These are phyloP conservation scores for Pseudonitzschia delicatissima DNA, from an alignment of 108 stramenopile species.

Conservation along the genomic window DNA sequence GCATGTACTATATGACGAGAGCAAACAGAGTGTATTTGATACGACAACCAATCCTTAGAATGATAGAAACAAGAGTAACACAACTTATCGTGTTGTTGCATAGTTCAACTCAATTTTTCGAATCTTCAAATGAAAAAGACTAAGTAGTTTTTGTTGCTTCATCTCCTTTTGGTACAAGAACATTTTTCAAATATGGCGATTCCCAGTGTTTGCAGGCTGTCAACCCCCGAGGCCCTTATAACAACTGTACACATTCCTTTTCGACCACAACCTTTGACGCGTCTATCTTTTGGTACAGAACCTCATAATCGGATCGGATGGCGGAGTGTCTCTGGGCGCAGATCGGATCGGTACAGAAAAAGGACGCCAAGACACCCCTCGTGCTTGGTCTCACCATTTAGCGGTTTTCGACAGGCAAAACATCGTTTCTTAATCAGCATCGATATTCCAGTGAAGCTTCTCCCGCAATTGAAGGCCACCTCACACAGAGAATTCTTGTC, in stretches of 20 bases:
- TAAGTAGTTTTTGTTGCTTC: too few species aligned
- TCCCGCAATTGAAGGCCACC: slow-evolving; percentile 3
- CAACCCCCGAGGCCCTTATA: not conserved
- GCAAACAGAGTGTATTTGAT: too few species aligned
- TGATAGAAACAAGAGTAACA: not conserved
- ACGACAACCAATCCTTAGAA: too few species aligned
- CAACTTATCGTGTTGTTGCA: not conserved
- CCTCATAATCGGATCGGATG: not conserved
- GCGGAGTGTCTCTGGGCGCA: not conserved
- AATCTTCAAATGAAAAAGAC: too few species aligned
- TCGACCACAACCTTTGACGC: not conserved
- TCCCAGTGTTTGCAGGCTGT: not conserved
- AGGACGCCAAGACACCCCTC: not conserved
- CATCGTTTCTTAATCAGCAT: not conserved
- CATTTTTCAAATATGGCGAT: too few species aligned
- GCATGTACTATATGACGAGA: too few species aligned
- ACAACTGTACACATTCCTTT: slow-evolving; percentile 1
- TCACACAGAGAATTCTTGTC: slow-evolving; percentile 7
- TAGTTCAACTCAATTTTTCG: not conserved
- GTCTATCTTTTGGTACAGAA: not conserved
- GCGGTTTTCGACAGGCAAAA: not conserved
- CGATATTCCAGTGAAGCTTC: slow-evolving; percentile 5
- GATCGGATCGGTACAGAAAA: not conserved
- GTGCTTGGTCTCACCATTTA: not conserved
- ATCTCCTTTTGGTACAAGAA: too few species aligned